phyloP scores from a whole-genome alignment of 768 basidiomycete genomes.

The Mycena sanguinolenta region DNA sequence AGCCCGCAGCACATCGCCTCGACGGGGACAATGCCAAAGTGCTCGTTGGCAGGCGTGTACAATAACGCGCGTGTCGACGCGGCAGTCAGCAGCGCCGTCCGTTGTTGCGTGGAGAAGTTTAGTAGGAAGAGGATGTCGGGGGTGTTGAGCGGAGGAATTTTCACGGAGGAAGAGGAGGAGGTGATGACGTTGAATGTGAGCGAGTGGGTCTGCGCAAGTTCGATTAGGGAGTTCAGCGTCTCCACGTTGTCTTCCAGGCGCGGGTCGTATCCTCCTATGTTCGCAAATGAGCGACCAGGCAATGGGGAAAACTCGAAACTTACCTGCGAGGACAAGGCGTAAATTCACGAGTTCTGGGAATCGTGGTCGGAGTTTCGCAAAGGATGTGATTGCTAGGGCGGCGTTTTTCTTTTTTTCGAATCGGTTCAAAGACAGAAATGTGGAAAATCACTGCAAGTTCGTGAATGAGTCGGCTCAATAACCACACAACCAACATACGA shows the following conservation, averaged over 20 bases:
- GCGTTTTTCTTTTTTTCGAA: conserved; percentile 97
- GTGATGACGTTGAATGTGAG: conserved; percentile 71
- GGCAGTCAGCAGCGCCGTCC: conserved; percentile 81
- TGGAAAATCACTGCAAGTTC: conserved; percentile 69
- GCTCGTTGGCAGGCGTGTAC: conserved; percentile 96
- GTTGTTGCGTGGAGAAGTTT: conserved; percentile 89
- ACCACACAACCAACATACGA: conserved; percentile 64
- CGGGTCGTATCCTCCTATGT: conserved; percentile 89
- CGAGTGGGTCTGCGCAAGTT: conserved; percentile 63
- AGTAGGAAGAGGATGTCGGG: conserved; percentile 89
- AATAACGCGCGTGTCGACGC: conserved; percentile 79
- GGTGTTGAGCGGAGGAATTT: conserved; percentile 57
- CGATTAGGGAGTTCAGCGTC: conserved; percentile 74
- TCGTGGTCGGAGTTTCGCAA: conserved; percentile 65
- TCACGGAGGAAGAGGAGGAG: conserved; percentile 29
- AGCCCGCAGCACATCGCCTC: conserved; percentile 95
- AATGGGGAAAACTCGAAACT: background rate
- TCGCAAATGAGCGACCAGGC: background rate
- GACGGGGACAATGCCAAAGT: conserved; percentile 96
- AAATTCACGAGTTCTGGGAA: conserved; percentile 51
- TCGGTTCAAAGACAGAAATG: conserved; percentile 90
- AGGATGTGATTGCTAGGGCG: conserved; percentile 84
- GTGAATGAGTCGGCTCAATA: background rate
- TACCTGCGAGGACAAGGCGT: conserved; percentile 82
- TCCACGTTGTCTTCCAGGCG: conserved; percentile 87